A percentile compares a stretch with the other conserved stretches of the same genome.
These are phyloP conservation scores for Microdochium bolleyi DNA, from an alignment of 2,329 filamentous ascomycete species.

Conservation along the genomic window DNA sequence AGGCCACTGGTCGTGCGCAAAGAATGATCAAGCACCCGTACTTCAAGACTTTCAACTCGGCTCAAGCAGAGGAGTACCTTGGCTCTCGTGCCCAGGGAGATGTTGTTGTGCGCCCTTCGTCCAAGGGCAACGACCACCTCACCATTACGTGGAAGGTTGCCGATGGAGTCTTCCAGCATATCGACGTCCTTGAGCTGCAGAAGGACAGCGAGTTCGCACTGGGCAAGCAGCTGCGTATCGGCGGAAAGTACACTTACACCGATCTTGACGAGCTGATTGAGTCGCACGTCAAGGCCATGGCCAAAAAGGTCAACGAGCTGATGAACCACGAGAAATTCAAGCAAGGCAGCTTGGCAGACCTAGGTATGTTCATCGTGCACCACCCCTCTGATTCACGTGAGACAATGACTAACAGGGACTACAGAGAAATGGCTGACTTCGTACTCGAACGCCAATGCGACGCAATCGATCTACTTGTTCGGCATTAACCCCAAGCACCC, in stretches of 20 bases:
- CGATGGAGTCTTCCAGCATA: constrained; percentile 93
- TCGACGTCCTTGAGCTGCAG: constrained; percentile 92
- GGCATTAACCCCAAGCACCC: constrained; percentile 88
- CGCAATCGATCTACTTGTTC: constrained; percentile 88
- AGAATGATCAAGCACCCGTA: constrained; percentile 97
- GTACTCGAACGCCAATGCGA: constrained; percentile 93
- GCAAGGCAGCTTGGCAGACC: constrained; percentile 67
- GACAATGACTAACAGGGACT: constrained; percentile 10
- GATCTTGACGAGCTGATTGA: constrained; percentile 97
- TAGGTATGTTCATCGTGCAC: constrained; percentile 56
- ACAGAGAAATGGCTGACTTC: constrained; percentile 91
- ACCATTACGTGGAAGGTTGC: constrained; percentile 98
- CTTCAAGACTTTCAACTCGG: constrained; percentile 87
- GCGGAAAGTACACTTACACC: constrained; percentile 82
- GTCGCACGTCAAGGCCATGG: constrained; percentile 95
- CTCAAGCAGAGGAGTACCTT: constrained; percentile 88
- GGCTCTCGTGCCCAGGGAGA: constrained; percentile 81
- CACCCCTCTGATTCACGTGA: not conserved
- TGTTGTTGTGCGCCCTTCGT: constrained; percentile 90
- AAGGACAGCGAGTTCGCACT: constrained; percentile 97
- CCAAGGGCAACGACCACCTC: constrained; percentile 90
- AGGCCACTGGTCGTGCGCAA: constrained; percentile 75
- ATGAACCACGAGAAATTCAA: constrained; percentile 93
- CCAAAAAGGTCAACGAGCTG: constrained; percentile 93
- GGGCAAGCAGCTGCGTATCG: constrained; percentile 76